A percentile compares a stretch with the other conserved stretches of the same genome.
phyloP scores from a whole-genome alignment of 345 rosid genomes.

The Gossypium mustelinum region DNA sequence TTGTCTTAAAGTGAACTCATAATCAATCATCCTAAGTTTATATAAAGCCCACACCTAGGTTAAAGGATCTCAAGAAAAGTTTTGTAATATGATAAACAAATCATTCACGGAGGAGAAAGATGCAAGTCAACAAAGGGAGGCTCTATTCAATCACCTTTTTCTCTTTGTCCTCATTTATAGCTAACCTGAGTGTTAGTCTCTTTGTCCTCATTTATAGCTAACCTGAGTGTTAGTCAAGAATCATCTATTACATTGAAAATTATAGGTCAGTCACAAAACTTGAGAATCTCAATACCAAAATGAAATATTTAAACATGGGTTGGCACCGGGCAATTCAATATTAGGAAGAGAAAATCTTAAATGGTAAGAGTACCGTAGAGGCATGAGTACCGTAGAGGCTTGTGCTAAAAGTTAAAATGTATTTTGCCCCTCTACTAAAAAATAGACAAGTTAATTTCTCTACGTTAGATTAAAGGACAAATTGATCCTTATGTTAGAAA shows the following conservation, averaged over 20 bases:
- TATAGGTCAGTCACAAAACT: not conserved
- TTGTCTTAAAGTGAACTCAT: no score
- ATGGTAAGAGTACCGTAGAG: no score
- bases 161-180: constrained; percentile 24
- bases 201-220: constrained; percentile 17
- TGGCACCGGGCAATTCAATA: no score
- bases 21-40: not conserved
- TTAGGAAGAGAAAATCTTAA: no score
- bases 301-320: not conserved
- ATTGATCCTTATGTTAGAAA: no score
- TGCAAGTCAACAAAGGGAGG: constrained; percentile 34
- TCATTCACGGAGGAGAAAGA: constrained; percentile 9
- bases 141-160: constrained; percentile 31
- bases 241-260: constrained; percentile 33
- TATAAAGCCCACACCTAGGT: not conserved
- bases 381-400: no score
- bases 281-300: not conserved
- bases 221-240: constrained; percentile 25
- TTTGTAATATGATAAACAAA: not conserved
- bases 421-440: no score
- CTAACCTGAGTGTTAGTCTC: constrained; percentile 24
- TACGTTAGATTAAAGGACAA: no score
- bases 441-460: no score
- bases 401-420: no score
- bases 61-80: constrained; percentile 2